Base-by-base conservation (phyloP, 2,329 filamentous ascomycete species). In the Calonectria naviculata region DNA sequence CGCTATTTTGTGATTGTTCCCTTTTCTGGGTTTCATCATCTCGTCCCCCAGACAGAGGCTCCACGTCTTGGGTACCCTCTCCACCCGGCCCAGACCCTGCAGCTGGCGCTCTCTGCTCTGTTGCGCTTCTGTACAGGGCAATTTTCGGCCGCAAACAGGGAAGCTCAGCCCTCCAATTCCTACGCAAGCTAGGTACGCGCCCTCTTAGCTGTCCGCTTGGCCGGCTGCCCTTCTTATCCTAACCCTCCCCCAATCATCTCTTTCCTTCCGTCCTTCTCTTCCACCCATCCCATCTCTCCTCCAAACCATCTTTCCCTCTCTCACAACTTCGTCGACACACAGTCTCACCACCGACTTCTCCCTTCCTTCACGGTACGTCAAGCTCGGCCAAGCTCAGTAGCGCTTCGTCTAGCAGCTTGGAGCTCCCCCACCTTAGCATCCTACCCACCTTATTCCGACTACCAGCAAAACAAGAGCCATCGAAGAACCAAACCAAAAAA, bases 171-270 rank as follows among this genome's bases (percentile, higher is more conserved):
- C 38, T 42, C 56, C 34, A 61, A 41, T 61, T 41, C 56, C 56
- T 42, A 31, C 56, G 36, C 56, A 41, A 61, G 24, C 36, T 61
- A 41, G 56, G 56, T 61, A 61, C 56, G 56, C 56, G 38, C 56
- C 47, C 56, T 61, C 41, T 67, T 67, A 66, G 49, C 49, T 66
- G 49, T 56, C 52, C 52, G 42, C 42, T 44, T 24, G 21, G 42
- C 46, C 42, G 24, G 46, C 42, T 38, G 21, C 44, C 60, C 47
- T 54, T 47, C 61, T 56, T 49, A 38, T 52, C 52, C 31, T 47
- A 24, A 46, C 67, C 46, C 64, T 64, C 67, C 42, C 44, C 67
- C 62, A 66, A 66, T 70, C 67, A 65, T 54, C 54, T 67, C 60
- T 60, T 54, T 24, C 52, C 64, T 28, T 63, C 60, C 47, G 15